Evolutionary conservation across 768 basidiomycete genomes (phyloP).

Genomic region (Kwoniella mangroviensis): DNA sequence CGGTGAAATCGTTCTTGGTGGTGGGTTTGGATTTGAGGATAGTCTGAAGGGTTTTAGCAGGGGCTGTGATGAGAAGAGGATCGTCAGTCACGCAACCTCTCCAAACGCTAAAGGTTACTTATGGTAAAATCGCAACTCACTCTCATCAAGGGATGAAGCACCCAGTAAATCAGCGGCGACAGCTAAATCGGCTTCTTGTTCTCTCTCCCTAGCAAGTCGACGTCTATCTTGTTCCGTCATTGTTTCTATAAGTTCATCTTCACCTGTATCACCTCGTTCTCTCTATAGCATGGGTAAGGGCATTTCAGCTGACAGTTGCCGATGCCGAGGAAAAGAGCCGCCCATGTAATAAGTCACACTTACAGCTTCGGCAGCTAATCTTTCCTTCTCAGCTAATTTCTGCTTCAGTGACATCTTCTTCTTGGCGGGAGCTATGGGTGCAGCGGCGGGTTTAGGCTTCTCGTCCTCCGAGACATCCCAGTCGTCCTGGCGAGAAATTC

Average conservation of each 20-base stretch:
- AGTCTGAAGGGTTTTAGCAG: constrained; percentile 43
- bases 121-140: constrained; percentile 11
- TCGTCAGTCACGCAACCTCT: neutral
- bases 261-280: constrained; percentile 12
- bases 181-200: constrained; percentile 83
- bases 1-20: constrained; percentile 84
- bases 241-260: constrained; percentile 55
- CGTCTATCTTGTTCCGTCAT: constrained; percentile 65
- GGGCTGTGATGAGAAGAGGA: constrained; percentile 9
- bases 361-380: constrained; percentile 65
- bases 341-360: constrained; percentile 5
- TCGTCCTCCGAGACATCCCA: constrained; percentile 87
- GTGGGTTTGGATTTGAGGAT: constrained; percentile 79
- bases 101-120: too few relatives aligned
- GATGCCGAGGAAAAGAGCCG: neutral
- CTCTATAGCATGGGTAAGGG: constrained; percentile 1
- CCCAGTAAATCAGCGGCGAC: constrained; percentile 84
- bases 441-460: constrained; percentile 58
- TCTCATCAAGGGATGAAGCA: constrained; percentile 62
- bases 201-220: constrained; percentile 73
- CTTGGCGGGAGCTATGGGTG: constrained; percentile 71
- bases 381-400: constrained; percentile 91
- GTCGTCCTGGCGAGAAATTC: constrained; percentile 69
- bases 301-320: neutral
- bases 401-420: constrained; percentile 92